phyloP scores from a whole-genome alignment of 2,329 filamentous ascomycete genomes.

The Trichoderma koningiopsis region DNA sequence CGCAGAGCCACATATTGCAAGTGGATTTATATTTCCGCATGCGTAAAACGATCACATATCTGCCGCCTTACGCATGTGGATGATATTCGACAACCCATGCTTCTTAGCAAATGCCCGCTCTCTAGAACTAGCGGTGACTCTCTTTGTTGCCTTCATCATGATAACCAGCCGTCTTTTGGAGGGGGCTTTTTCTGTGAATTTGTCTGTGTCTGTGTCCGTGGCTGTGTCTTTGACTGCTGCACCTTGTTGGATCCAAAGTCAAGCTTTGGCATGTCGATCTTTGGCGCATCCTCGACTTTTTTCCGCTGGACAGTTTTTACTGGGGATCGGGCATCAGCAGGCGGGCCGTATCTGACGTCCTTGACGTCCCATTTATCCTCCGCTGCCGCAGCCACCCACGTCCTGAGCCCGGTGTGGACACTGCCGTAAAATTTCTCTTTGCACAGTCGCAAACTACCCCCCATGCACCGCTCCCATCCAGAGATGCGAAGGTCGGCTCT shows the following conservation, averaged over 20 bases:
- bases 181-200: conserved; percentile 30
- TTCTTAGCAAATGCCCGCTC: neutral
- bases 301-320: conserved; percentile 46
- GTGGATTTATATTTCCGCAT: neutral
- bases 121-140: conserved; percentile 7
- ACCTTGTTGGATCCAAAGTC: conserved; percentile 49
- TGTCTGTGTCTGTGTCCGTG: neutral
- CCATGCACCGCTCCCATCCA: conserved; percentile 90
- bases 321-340: conserved; percentile 37
- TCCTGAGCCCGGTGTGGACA: conserved; percentile 84
- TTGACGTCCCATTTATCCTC: conserved; percentile 88
- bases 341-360: conserved; percentile 75
- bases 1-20: neutral
- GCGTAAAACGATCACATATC: neutral
- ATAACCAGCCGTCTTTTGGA: conserved; percentile 39
- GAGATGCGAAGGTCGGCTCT: conserved; percentile 78
- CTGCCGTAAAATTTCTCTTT: conserved; percentile 97
- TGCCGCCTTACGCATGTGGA: neutral
- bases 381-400: conserved; percentile 84
- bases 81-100: neutral
- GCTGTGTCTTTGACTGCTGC: neutral
- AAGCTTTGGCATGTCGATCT: conserved; percentile 62
- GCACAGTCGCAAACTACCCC: conserved; percentile 80
- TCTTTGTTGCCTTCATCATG: conserved; percentile 17
- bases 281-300: conserved; percentile 58